Base-by-base conservation (phyloP, 805 yeast species). In the Maudiozyma barnettii region DNA sequence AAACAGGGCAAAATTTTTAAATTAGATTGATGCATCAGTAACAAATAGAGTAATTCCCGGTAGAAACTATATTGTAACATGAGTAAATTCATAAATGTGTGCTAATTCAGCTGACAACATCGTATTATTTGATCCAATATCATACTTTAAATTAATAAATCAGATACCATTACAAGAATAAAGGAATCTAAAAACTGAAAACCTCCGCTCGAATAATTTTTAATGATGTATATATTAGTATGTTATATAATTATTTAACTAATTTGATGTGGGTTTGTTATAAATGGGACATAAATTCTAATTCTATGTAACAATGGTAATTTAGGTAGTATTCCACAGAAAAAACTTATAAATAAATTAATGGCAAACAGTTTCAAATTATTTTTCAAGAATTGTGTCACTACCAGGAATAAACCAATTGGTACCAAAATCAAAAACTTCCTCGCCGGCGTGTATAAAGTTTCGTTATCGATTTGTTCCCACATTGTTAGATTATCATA, bases 401-500 rank as follows among this genome's bases (percentile, higher is more conserved):
- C 80, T 31, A 88, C 74, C 54, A 91, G 73, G 58, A 91, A 93
- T 58, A 93, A 73, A 7, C 79, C 82, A 53, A 93, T 85, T 30
- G 99, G 99, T 13, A 91, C 96, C 43, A 86, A 80, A 70, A 91
- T 77, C 54, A 91, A 72, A 61, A 89, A 91, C 68, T 91, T 91
- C 72, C 93, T 90, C 33, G 95, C 81, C 12, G 98, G 98, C 0
- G 98, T 93, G 65, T 89, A 91, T 66, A 88, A 95, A 61, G 89
- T 96, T 49, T 97, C 99, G 58, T 89, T 81, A 64, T 86, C 95
- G 35, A 72, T 82, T 68, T 91, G 99, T 67, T 91, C 99, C 99
- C 99, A 91, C 97, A 91, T 88, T 19, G 96, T 93, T 54, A 91
- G 74, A 60, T 87, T 82, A 63, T 91, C 99, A 66, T 84, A 93